These are phyloP conservation scores for Dichomitus squalens DNA, from an alignment of 1,284 basidiomycete genomes.

Conservation along the genomic window DNA sequence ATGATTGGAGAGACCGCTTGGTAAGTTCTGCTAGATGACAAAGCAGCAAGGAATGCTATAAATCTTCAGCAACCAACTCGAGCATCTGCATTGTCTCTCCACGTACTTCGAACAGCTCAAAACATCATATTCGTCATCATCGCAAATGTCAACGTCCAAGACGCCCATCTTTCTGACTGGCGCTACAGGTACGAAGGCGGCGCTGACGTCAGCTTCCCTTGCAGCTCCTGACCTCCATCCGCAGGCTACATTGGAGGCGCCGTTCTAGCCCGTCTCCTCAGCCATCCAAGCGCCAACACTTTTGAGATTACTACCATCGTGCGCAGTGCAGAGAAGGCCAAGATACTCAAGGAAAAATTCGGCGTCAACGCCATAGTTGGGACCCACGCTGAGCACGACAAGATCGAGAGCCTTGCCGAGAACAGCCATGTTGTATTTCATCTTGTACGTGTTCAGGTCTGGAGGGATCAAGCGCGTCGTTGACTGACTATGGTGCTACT, in stretches of 20 bases:
- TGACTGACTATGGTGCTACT: too few relatives aligned
- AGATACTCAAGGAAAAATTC: conserved; percentile 25
- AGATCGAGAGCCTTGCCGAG: conserved; percentile 26
- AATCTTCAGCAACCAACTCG: too few relatives aligned
- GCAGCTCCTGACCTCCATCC: neutral
- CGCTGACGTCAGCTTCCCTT: neutral
- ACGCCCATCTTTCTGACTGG: conserved; percentile 25
- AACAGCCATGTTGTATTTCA: conserved; percentile 31
- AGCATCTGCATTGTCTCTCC: too few relatives aligned
- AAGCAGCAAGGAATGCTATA: too few relatives aligned
- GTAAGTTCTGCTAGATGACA: too few relatives aligned
- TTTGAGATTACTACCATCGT: conserved; percentile 30
- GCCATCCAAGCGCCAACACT: conserved; percentile 18
- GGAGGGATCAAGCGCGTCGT: too few relatives aligned
- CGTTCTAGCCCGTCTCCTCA: conserved; percentile 28
- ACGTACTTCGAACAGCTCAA: too few relatives aligned
- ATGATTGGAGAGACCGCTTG: too few relatives aligned
- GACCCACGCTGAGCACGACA: conserved; percentile 25
- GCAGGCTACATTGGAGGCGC: conserved; percentile 33
- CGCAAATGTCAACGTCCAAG: conserved; percentile 4
- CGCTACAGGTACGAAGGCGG: conserved; percentile 28
- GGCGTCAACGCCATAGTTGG: conserved; percentile 32
- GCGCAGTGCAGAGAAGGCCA: conserved; percentile 29
- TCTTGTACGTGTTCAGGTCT: conserved; percentile 27
- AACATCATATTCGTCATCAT: neutral